Conservation (phyloP, 1,139 yeast genomes). For the Diutina siamensis region DNA sequence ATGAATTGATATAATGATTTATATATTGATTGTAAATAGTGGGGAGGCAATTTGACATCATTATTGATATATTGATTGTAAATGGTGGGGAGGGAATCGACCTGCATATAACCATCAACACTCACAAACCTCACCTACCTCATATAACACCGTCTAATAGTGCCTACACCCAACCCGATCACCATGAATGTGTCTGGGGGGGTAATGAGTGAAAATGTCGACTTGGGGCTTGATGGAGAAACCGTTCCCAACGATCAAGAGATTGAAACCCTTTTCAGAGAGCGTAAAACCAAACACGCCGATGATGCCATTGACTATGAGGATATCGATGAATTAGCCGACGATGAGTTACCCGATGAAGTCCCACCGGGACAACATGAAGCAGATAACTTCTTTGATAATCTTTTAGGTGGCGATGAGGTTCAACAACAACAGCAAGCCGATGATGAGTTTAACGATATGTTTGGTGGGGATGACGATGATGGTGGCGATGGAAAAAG, state of each 20-base stretch:
- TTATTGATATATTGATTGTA: too few relatives aligned
- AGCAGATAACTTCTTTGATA: slow-evolving; percentile 10
- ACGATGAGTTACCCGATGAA: slow-evolving; percentile 23
- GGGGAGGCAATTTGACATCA: too few relatives aligned
- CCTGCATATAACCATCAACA: neutral
- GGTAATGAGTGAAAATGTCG: neutral
- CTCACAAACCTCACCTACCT: neutral
- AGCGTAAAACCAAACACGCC: slow-evolving; percentile 45
- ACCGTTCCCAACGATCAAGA: slow-evolving; percentile 1
- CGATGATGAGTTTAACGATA: slow-evolving; percentile 36
- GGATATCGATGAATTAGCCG: slow-evolving; percentile 91
- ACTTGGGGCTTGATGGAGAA: slow-evolving; percentile 3
- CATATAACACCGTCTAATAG: neutral
- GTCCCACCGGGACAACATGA: too few relatives aligned
- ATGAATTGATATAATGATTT: too few relatives aligned
- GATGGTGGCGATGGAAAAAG: slow-evolving; percentile 7
- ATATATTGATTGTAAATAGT: too few relatives aligned
- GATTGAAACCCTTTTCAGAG: neutral
- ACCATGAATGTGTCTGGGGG: slow-evolving; percentile 3
- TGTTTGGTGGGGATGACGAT: slow-evolving; percentile 30
- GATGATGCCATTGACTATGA: slow-evolving; percentile 94
- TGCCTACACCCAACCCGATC: neutral
- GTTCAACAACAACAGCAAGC: slow-evolving; percentile 23
- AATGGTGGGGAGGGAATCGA: too few relatives aligned
- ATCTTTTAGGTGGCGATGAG: slow-evolving; percentile 22